Percentiles rank a stretch among this genome's conserved stretches.
Evolutionary conservation across 2,329 filamentous ascomycete species (phyloP).

Genomic region (Chrysoporthe cubensis): DNA sequence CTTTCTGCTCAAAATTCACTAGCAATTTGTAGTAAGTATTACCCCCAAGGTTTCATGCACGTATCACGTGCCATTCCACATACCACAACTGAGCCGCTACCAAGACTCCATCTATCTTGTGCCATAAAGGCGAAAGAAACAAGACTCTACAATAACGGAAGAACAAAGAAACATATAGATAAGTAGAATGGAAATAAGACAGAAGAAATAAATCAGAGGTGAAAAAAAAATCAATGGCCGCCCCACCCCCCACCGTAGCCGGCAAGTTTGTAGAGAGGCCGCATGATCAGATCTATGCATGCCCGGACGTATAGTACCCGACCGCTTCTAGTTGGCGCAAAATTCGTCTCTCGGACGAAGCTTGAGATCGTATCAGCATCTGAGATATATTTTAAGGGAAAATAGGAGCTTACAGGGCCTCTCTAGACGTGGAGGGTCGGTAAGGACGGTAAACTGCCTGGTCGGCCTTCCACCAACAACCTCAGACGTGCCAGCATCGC

Average conservation of each 20-base stretch:
- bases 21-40: no score
- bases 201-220: no score
- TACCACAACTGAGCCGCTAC: no score
- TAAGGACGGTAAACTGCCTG: slow-evolving; percentile 10
- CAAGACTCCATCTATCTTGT: no score
- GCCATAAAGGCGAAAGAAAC: no score
- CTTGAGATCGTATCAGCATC: background rate
- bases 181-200: no score
- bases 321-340: slow-evolving; percentile 11
- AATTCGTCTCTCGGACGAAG: slow-evolving; percentile 6
- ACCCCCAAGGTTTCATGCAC: no score
- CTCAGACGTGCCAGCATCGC: background rate
- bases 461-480: slow-evolving; percentile 13
- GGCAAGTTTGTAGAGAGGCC: background rate
- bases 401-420: background rate
- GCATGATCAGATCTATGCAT: background rate
- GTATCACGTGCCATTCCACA: no score
- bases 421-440: background rate
- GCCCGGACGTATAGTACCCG: background rate
- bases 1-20: no score
- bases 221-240: no score
- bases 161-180: no score
- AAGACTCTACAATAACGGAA: no score
- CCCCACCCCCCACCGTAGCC: background rate
- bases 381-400: background rate